Evolutionary conservation across 2,329 filamentous ascomycete species (phyloP).

Genomic region (Aspergillus ochraceus): DNA sequence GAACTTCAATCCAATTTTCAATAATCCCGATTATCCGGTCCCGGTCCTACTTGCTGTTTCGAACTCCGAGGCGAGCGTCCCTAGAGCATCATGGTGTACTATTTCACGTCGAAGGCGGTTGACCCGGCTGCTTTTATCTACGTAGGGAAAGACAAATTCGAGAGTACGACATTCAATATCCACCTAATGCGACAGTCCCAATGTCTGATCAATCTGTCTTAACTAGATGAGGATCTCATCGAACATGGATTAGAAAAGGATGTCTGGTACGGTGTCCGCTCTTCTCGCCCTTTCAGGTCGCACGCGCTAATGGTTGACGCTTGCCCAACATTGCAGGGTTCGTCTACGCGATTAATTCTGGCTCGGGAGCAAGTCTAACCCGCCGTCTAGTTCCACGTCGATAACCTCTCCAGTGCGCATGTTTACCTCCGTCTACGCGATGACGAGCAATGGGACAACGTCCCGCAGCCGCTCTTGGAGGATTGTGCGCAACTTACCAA

Average conservation of each 20-base stretch:
- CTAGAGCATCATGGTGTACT: conserved; percentile 72
- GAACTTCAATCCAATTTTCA: too few relatives aligned
- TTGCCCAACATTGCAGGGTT: conserved; percentile 29
- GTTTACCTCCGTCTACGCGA: conserved; percentile 86
- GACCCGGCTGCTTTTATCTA: conserved; percentile 85
- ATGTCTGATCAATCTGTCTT: conserved; percentile 14
- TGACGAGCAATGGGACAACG: conserved; percentile 78
- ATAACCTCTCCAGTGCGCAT: conserved; percentile 95
- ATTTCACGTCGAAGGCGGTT: conserved; percentile 85
- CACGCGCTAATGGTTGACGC: conserved; percentile 1
- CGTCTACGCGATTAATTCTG: conserved; percentile 15
- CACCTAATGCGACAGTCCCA: conserved; percentile 1
- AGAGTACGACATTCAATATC: conserved; percentile 65
- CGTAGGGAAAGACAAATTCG: conserved; percentile 97
- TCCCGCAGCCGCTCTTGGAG: conserved; percentile 70
- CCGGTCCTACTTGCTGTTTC: not conserved
- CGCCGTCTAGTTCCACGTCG: conserved; percentile 77
- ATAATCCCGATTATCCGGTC: not conserved
- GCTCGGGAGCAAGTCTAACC: conserved; percentile 7
- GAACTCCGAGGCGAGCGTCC: not conserved
- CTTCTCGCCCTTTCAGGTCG: not conserved
- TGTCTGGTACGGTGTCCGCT: conserved; percentile 66
- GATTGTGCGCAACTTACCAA: conserved; percentile 98
- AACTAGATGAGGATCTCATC: conserved; percentile 89
- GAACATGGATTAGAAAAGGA: conserved; percentile 93